Conservation (phyloP, 805 yeast species). For the Barnettozyma wickerhamii region DNA sequence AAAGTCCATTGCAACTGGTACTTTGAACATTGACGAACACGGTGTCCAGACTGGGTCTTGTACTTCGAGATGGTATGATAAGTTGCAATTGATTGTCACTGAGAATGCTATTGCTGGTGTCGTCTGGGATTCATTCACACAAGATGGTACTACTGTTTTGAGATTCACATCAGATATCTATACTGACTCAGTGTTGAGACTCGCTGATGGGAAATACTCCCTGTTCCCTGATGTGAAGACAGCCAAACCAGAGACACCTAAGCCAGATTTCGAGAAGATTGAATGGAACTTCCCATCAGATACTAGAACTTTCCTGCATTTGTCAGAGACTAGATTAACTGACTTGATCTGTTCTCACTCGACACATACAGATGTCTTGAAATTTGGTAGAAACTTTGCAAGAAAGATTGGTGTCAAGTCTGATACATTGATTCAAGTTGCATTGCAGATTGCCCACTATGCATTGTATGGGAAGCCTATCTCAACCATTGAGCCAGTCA, state of each 20-base stretch:
- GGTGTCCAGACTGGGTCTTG: constrained; percentile 92
- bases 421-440: constrained; percentile 87
- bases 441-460: constrained; percentile 86
- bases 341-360: constrained; percentile 79
- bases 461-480: constrained; percentile 87
- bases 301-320: constrained; percentile 47
- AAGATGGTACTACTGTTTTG: constrained; percentile 88
- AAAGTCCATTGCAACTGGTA: constrained; percentile 80
- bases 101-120: constrained; percentile 85
- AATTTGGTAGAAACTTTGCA: constrained; percentile 74
- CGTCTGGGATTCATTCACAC: constrained; percentile 87
- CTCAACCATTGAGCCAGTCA: constrained; percentile 86
- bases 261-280: constrained; percentile 25
- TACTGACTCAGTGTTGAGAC: constrained; percentile 81
- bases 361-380: constrained; percentile 70
- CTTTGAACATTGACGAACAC: constrained; percentile 56
- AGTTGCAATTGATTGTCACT: constrained; percentile 75
- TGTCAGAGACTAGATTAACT: constrained; percentile 84
- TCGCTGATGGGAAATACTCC: constrained; percentile 64
- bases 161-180: constrained; percentile 86
- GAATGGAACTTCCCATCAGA: constrained; percentile 35
- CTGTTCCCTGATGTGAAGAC: constrained; percentile 34
- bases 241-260: constrained; percentile 10
- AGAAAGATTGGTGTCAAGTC: constrained; percentile 79
- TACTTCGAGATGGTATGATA: constrained; percentile 91